Percentiles rank a stretch among this genome's conserved stretches.
These are phyloP conservation scores for Penicillium crustosum DNA, from an alignment of 2,329 filamentous ascomycete species.

Conservation along the genomic window DNA sequence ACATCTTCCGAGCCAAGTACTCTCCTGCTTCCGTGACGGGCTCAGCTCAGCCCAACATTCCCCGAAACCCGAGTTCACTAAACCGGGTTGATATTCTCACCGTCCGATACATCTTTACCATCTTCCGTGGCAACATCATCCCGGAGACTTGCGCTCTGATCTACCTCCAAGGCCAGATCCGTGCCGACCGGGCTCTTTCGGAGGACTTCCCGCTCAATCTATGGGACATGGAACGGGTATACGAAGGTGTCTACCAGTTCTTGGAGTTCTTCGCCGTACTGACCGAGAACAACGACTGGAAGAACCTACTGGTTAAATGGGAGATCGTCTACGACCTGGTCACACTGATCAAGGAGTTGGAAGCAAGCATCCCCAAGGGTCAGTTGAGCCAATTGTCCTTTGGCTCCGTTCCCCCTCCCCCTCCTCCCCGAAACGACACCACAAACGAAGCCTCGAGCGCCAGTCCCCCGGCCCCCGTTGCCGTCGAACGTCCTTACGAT, in stretches of 20 bases:
- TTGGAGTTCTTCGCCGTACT: slow-evolving; percentile 90
- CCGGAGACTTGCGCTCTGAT: slow-evolving; percentile 94
- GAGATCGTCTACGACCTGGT: slow-evolving; percentile 87
- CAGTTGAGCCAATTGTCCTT: slow-evolving; percentile 53
- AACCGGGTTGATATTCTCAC: slow-evolving; percentile 61
- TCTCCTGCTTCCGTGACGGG: slow-evolving; percentile 49
- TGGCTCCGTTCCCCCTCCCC: slow-evolving; percentile 27
- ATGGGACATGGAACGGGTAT: slow-evolving; percentile 97
- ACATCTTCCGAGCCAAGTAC: slow-evolving; percentile 73
- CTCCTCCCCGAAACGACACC: slow-evolving; percentile 30
- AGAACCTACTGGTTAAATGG: slow-evolving; percentile 84
- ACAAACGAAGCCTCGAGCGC: slow-evolving; percentile 34
- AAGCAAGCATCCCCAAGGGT: slow-evolving; percentile 83
- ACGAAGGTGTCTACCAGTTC: slow-evolving; percentile 91
- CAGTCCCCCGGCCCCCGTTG: slow-evolving; percentile 40
- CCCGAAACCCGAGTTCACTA: slow-evolving; percentile 57
- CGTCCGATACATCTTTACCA: slow-evolving; percentile 87
- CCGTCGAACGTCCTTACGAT: slow-evolving; percentile 68
- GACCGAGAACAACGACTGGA: slow-evolving; percentile 79
- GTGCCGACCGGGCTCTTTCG: slow-evolving; percentile 70
- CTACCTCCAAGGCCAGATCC: slow-evolving; percentile 87
- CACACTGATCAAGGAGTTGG: slow-evolving; percentile 80
- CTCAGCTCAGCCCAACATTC: slow-evolving; percentile 53
- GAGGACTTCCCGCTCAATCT: slow-evolving; percentile 90
- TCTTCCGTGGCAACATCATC: slow-evolving; percentile 88